Evolutionary conservation across 495 filamentous ascomycete species (phyloP).

Genomic region (Parathielavia hyrcaniae): DNA sequence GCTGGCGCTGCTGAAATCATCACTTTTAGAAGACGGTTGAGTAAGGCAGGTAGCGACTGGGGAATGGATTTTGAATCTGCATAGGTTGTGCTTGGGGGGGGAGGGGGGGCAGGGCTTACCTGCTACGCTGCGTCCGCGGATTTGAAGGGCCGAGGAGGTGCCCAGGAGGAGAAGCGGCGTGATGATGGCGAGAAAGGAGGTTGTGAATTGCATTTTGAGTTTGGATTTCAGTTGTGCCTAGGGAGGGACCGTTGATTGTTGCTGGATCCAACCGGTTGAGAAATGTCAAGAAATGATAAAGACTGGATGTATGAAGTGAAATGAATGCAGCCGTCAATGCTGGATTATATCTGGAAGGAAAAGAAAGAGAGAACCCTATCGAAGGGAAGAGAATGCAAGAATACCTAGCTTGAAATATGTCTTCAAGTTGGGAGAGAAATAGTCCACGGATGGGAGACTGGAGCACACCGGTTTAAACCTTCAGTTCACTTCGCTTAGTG

Average conservation of each 20-base stretch:
- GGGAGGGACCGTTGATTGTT: neutral
- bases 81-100: neutral
- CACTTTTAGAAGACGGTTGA: too few relatives aligned
- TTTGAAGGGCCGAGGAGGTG: neutral
- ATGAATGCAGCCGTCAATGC: slow-evolving; percentile 11
- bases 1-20: neutral
- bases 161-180: slow-evolving; percentile 2
- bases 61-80: neutral
- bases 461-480: too few relatives aligned
- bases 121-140: neutral
- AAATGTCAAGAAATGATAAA: neutral
- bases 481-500: neutral
- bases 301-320: neutral
- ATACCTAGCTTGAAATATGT: too few relatives aligned
- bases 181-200: neutral
- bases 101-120: neutral
- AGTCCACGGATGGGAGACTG: too few relatives aligned
- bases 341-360: neutral
- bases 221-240: neutral
- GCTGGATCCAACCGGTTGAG: neutral
- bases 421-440: too few relatives aligned
- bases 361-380: neutral
- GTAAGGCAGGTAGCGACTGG: neutral
- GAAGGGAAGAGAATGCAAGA: neutral
- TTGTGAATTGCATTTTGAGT: slow-evolving; percentile 8